Evolutionary conservation across 495 filamentous ascomycete genomes (phyloP).

Genomic region (Rostrohypoxylon terebratum): DNA sequence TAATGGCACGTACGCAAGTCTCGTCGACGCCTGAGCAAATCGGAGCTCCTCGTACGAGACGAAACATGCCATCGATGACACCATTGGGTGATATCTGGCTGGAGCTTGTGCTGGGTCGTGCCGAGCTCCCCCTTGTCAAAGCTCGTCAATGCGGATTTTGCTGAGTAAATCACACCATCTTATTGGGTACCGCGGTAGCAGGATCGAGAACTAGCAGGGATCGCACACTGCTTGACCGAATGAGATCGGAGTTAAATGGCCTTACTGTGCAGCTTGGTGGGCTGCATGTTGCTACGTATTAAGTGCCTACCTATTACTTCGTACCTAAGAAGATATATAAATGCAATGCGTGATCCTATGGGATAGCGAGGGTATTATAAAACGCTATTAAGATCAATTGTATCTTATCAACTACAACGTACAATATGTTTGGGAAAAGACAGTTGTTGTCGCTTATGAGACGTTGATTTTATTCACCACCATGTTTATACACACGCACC

Average conservation of each 20-base stretch:
- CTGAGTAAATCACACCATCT: constrained; percentile 39
- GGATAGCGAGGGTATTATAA: not conserved
- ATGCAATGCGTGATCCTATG: not conserved
- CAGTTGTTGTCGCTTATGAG: not conserved
- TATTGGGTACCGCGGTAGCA: constrained; percentile 35
- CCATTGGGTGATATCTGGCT: constrained; percentile 17
- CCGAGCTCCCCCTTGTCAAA: constrained; percentile 21
- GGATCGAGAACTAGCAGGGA: constrained; percentile 27
- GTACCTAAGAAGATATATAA: not conserved
- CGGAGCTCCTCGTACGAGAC: constrained; percentile 31
- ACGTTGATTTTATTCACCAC: not conserved
- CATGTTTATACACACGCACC: not conserved
- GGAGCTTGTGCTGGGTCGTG: constrained; percentile 8
- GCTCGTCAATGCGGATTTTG: constrained; percentile 29
- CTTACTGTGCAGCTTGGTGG: constrained; percentile 3
- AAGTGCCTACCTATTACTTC: too few relatives aligned
- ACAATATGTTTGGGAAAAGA: not conserved
- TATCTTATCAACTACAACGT: not conserved
- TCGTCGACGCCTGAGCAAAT: constrained; percentile 21
- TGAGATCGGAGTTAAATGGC: constrained; percentile 21
- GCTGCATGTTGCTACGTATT: not conserved
- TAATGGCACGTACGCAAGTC: constrained; percentile 5
- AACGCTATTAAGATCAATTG: not conserved
- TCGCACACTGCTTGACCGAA: constrained; percentile 15
- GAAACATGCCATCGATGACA: constrained; percentile 41